A percentile compares a stretch with the other conserved stretches of the same genome.
These are phyloP conservation scores for Abelmoschus esculentus DNA, from an alignment of 345 rosid species.

Conservation along the genomic window DNA sequence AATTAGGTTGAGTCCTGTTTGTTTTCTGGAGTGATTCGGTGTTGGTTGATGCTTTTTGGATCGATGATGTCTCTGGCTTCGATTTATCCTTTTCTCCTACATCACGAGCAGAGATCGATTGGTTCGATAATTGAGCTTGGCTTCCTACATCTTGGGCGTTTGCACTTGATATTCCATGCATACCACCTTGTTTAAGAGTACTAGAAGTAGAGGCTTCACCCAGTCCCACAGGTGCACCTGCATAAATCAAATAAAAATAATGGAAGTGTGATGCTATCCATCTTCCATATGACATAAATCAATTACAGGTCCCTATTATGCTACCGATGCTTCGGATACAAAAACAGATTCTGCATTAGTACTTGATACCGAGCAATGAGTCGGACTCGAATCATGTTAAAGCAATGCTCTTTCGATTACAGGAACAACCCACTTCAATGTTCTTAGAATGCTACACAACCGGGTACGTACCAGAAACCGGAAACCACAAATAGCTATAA, in stretches of 20 bases:
- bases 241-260: background rate
- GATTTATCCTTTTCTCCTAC: background rate
- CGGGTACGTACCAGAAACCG: background rate
- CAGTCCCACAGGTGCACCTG: background rate
- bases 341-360: too few species aligned
- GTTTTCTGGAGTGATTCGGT: conserved; percentile 5
- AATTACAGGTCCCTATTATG: background rate
- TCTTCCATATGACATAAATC: background rate
- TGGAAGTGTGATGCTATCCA: background rate
- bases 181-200: background rate
- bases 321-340: too few species aligned
- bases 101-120: background rate
- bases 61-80: background rate
- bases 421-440: too few species aligned
- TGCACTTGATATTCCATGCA: background rate
- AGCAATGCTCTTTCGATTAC: too few species aligned
- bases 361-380: too few species aligned
- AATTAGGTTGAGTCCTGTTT: conserved; percentile 12
- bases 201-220: background rate
- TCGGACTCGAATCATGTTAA: too few species aligned
- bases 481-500: background rate
- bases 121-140: background rate
- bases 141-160: background rate
- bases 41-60: background rate
- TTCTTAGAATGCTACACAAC: too few species aligned